These are phyloP conservation scores for Aschersonia sp. DNA, from an alignment of 2,329 filamentous ascomycete genomes.

Conservation along the genomic window DNA sequence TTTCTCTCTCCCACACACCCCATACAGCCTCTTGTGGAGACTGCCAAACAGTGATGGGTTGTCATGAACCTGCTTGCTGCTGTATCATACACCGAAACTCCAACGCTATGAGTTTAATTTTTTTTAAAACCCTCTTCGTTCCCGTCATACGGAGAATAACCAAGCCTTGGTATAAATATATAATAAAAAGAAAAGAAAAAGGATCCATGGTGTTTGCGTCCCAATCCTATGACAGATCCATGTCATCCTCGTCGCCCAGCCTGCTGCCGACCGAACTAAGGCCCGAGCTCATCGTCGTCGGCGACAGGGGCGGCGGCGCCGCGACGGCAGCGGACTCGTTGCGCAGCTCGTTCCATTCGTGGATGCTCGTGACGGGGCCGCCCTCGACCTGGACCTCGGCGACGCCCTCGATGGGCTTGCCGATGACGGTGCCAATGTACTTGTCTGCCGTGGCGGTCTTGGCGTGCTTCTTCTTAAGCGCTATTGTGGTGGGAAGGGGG, in stretches of 20 bases:
- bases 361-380: slow-evolving; percentile 29
- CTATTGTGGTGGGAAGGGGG: background rate
- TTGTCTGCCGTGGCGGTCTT: slow-evolving; percentile 78
- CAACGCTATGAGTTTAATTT: slow-evolving; percentile 1
- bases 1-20: too few relatives aligned
- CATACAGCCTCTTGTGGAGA: too few relatives aligned
- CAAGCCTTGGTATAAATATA: too few relatives aligned
- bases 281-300: slow-evolving; percentile 36
- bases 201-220: too few relatives aligned
- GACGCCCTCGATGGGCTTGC: slow-evolving; percentile 50
- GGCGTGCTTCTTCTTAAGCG: slow-evolving; percentile 60
- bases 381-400: slow-evolving; percentile 67
- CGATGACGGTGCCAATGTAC: slow-evolving; percentile 73
- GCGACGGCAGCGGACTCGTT: slow-evolving; percentile 3
- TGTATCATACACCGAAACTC: background rate
- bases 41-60: too few relatives aligned
- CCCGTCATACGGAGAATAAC: background rate
- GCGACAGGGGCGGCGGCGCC: slow-evolving; percentile 11
- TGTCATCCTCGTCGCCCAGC: slow-evolving; percentile 27
- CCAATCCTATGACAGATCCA: slow-evolving; percentile 26
- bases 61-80: too few relatives aligned
- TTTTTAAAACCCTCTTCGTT: background rate
- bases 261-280: slow-evolving; percentile 33
- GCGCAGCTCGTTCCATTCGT: slow-evolving; percentile 21
- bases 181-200: background rate